These are phyloP conservation scores for Pochonia chlamydosporia DNA, from an alignment of 2,329 filamentous ascomycete genomes.

Conservation along the genomic window DNA sequence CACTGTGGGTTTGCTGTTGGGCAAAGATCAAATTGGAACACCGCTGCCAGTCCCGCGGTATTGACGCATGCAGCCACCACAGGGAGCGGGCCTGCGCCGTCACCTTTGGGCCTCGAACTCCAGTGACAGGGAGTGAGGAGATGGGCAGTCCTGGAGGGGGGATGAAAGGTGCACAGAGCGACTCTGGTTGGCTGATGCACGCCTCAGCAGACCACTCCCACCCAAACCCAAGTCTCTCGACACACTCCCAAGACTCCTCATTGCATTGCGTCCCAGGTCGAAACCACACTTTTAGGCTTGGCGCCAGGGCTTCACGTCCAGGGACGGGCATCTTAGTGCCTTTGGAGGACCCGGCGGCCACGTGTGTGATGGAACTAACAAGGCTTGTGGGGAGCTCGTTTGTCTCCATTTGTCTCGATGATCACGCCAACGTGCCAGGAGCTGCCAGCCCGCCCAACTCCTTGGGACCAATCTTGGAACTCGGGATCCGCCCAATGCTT, in stretches of 20 bases:
- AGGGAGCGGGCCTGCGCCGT: background rate
- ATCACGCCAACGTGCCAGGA: background rate
- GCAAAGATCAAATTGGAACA: too few species aligned
- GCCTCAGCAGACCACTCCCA: background rate
- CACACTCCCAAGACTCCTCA: too few species aligned
- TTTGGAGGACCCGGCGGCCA: constrained; percentile 12
- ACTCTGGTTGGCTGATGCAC: background rate
- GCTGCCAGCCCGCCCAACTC: background rate
- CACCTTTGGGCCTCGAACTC: background rate
- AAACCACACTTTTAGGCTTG: too few species aligned
- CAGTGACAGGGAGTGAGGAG: background rate
- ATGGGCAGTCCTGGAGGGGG: background rate
- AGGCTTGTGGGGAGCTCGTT: background rate
- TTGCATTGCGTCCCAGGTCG: background rate
- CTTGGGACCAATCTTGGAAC: background rate
- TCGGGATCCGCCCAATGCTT: too few species aligned
- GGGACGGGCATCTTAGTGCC: constrained; percentile 11
- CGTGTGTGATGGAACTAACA: constrained; percentile 9
- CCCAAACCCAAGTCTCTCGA: background rate
- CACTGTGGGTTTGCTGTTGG: background rate
- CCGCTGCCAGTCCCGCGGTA: too few species aligned
- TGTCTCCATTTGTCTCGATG: background rate
- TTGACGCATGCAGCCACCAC: background rate
- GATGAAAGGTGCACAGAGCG: background rate
- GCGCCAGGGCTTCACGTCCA: background rate